Evolutionary conservation across 1,139 yeast species (phyloP).

Genomic region (Saccharomyces hybrid): DNA sequence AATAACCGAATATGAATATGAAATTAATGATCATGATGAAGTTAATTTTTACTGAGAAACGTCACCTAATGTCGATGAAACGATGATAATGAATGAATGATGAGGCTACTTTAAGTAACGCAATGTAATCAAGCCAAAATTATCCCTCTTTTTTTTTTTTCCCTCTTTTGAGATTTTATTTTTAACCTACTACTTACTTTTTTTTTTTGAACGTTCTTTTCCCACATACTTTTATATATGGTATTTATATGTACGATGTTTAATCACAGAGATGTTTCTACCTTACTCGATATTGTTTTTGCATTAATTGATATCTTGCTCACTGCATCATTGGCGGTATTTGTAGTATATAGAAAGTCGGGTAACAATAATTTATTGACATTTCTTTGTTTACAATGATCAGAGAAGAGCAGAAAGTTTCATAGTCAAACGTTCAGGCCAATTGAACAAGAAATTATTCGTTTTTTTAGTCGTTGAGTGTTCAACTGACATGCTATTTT

Average conservation of each 20-base stretch:
- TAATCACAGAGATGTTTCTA: neutral
- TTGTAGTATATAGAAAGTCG: neutral
- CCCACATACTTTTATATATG: neutral
- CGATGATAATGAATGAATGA: conserved; percentile 1
- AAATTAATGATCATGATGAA: neutral
- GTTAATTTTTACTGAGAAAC: neutral
- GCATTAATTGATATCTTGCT: no score
- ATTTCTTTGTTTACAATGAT: neutral
- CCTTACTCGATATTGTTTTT: neutral
- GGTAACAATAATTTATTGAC: neutral
- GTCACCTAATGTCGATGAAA: neutral
- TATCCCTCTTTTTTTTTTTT: neutral
- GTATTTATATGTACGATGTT: neutral
- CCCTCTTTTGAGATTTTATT: neutral
- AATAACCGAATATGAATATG: neutral
- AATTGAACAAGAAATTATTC: neutral
- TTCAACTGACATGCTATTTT: neutral
- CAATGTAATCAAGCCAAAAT: neutral
- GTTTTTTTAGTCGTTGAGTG: neutral
- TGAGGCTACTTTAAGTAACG: neutral
- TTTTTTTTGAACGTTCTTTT: neutral
- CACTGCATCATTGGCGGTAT: neutral
- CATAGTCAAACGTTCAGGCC: neutral
- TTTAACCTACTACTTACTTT: neutral
- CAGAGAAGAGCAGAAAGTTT: neutral